A percentile compares a stretch with the other conserved stretches of the same genome.
Evolutionary conservation across 768 basidiomycete species (phyloP).

Genomic region (Pleurotus citrinopileatus): DNA sequence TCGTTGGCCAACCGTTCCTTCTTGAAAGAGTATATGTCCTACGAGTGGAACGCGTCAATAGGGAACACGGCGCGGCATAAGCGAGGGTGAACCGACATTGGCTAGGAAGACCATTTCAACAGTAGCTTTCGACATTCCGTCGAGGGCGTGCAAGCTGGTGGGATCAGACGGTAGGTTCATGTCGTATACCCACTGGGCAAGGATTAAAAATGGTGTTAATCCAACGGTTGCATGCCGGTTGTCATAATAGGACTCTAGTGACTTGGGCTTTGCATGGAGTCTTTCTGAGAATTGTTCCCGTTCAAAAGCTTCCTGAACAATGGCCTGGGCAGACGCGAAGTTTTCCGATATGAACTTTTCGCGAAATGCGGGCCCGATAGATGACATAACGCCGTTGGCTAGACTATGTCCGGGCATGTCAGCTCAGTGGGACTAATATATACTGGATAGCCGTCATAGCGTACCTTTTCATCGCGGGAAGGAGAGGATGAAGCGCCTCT

Average conservation of each 20-base stretch:
- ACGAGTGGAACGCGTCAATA: not conserved
- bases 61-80: too few relatives aligned
- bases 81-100: not conserved
- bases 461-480: slow-evolving; percentile 4
- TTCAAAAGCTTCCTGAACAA: slow-evolving; percentile 2
- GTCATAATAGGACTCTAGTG: not conserved
- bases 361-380: too few relatives aligned
- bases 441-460: not conserved
- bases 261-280: not conserved
- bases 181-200: slow-evolving; percentile 1
- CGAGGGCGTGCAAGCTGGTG: not conserved
- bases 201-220: slow-evolving; percentile 1
- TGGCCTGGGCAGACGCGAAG: not conserved
- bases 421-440: too few relatives aligned
- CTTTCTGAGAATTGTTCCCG: not conserved
- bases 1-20: not conserved
- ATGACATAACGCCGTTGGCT: too few relatives aligned
- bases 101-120: slow-evolving; percentile 7
- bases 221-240: slow-evolving; percentile 4
- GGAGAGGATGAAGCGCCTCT: not conserved
- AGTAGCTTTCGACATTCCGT: not conserved
- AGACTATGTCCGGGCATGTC: too few relatives aligned
- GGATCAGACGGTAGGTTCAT: not conserved
- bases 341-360: not conserved
- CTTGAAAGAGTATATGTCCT: slow-evolving; percentile 6